Conservation (phyloP, 2,329 filamentous ascomycete genomes). For the Trichophyton equinum region DNA sequence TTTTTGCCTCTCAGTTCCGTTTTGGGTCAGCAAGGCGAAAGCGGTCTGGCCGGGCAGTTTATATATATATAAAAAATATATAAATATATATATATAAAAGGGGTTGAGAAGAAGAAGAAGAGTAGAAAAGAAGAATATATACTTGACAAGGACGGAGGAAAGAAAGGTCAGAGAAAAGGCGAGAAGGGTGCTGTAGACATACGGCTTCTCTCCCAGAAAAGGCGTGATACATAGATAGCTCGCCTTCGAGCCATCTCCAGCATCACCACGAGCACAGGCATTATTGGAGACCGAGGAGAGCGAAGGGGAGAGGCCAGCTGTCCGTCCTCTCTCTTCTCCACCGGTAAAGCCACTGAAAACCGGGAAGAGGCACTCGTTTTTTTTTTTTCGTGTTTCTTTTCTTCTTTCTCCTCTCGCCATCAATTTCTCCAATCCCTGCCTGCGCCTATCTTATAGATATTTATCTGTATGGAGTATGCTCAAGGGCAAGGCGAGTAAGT, state of each 20-base stretch:
- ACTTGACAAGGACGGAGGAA: not conserved
- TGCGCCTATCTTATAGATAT: not conserved
- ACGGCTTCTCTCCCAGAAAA: not conserved
- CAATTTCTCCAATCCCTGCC: not conserved
- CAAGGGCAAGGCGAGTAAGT: not conserved
- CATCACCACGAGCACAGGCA: not conserved
- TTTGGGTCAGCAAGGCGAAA: not conserved
- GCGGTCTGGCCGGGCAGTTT: not conserved
- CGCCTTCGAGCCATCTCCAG: not conserved
- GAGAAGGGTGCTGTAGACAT: not conserved
- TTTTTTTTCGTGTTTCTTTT: constrained; percentile 11
- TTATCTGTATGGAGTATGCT: not conserved
- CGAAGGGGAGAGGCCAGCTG: not conserved
- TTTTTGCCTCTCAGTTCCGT: no score
- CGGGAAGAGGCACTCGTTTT: constrained; percentile 13
- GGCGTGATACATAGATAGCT: not conserved
- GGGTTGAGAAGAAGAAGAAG: no score
- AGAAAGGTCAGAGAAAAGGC: not conserved
- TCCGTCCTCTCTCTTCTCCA: not conserved
- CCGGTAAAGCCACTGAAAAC: not conserved
- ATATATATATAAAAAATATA: not conserved
- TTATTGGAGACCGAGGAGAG: not conserved
- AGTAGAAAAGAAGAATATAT: no score
- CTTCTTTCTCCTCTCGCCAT: constrained; percentile 8
- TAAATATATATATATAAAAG: not conserved